A percentile compares a stretch with the other conserved stretches of the same genome.
Conservation (phyloP, 208 protist species). For the Kentomonas sorsogonicus region DNA sequence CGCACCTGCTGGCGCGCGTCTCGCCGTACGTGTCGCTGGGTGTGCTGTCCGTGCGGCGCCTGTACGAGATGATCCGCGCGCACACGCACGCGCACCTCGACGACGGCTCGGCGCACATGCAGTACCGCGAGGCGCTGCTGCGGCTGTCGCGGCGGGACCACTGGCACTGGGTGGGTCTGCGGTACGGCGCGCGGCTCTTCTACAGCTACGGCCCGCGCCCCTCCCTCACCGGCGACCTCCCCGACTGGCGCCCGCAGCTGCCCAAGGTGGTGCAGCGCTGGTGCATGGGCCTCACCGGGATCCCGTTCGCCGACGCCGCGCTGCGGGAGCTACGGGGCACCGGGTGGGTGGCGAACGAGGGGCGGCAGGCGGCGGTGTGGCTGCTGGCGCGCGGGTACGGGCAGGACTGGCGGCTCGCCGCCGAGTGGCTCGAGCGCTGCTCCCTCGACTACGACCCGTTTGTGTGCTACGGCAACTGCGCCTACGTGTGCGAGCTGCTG, state of each 20-base stretch:
- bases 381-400: constrained; percentile 74
- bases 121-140: constrained; percentile 75
- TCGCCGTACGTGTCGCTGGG: constrained; percentile 81
- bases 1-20: constrained; percentile 56
- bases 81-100: constrained; percentile 43
- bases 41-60: constrained; percentile 59
- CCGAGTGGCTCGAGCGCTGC: constrained; percentile 88
- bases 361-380: constrained; percentile 80
- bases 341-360: constrained; percentile 69
- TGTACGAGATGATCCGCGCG: constrained; percentile 71
- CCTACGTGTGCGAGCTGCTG: constrained; percentile 72
- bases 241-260: constrained; percentile 76
- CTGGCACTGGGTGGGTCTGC: constrained; percentile 87
- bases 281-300: constrained; percentile 78
- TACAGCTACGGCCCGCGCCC: constrained; percentile 78
- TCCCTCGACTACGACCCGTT: constrained; percentile 88
- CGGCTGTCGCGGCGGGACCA: constrained; percentile 81
- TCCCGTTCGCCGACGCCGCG: constrained; percentile 84
- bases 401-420: constrained; percentile 86
- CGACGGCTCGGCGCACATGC: constrained; percentile 72
- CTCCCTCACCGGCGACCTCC: constrained; percentile 63
- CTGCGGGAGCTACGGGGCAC: constrained; percentile 80
- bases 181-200: constrained; percentile 77
- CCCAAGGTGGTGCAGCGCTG: constrained; percentile 78
- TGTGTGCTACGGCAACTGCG: constrained; percentile 83